Base-by-base conservation (phyloP, 2,329 filamentous ascomycete genomes). In the Pseudogymnoascus sp. region DNA sequence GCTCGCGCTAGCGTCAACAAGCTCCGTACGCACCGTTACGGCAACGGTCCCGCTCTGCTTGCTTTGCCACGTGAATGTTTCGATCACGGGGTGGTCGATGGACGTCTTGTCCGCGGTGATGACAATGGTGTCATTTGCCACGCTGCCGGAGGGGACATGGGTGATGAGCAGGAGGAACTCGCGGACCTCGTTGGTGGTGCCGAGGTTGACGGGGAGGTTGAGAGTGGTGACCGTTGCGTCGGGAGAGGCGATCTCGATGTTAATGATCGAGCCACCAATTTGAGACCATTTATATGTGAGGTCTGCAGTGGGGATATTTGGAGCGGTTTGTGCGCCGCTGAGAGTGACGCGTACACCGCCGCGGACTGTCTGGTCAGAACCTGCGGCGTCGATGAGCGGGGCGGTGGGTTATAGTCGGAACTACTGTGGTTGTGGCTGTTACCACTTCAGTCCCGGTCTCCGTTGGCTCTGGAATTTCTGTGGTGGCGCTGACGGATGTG, bases 21-120 rank as follows among this genome's bases (percentile, higher is more conserved):
- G 55, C 12, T 63, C 37, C n/a, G 52, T 60, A 18, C 33, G 31
- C 18, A 58, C 61, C 14, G 21, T 49, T 0, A 67, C 63, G 2
- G 66, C 64, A 12, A 68, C 65, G 1, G 67, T 69, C 31, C 68
- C 68, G 11, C 67, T 61, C 1, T 63, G 43, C 0, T 63, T 62
- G 33, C 60, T 63, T 5, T 59, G 40, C 68, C 68, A 69, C 40
- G 55, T 67, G 28, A 61, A 62, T 0, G 52, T 45, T 31, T 70
- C 64, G 28, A 59, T 49, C n/a, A 60, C 61, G 8, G 49, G 49
- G 3, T 60, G 31, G 23, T 63, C 61, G 4, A 25, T 4, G 21
- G 33, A 59, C 9, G 31, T 60, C 16, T 14, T 58, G 23, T 59
- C 61, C 14, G 33, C 23, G 11, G 52, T 60, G 11, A 63, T 58